Percentiles rank a stretch among this genome's conserved stretches.
Evolutionary conservation across 192 early-diverging fungal species (phyloP).

Genomic region (Dissophora ornata): DNA sequence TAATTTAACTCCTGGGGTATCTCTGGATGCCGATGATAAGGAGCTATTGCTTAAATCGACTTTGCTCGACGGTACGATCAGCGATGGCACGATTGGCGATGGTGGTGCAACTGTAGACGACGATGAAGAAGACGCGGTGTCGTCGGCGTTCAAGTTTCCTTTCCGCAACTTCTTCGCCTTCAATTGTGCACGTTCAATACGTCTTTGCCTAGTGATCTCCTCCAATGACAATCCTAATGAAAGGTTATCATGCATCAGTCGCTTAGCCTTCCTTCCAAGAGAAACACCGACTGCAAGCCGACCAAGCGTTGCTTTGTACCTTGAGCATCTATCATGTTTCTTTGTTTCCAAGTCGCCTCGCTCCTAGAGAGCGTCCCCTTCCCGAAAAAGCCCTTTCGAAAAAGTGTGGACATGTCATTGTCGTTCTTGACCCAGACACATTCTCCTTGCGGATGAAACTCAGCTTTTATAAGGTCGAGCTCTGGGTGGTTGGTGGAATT

Average conservation of each 20-base stretch:
- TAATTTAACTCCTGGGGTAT: neutral
- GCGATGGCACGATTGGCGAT: neutral
- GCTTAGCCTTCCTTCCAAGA: too few species aligned
- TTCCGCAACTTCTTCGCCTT: constrained; percentile 10
- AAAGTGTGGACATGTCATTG: constrained; percentile 58
- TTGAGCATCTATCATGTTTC: constrained; percentile 29
- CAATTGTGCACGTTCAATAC: constrained; percentile 33
- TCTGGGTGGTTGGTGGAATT: neutral
- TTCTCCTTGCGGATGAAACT: constrained; percentile 31
- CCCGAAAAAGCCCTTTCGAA: constrained; percentile 77
- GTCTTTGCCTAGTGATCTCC: constrained; percentile 53
- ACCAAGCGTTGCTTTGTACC: too few species aligned
- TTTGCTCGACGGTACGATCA: too few species aligned
- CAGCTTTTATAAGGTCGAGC: constrained; percentile 7
- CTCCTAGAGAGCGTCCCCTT: constrained; percentile 84
- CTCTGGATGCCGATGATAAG: neutral
- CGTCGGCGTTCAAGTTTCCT: too few species aligned
- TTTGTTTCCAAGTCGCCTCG: constrained; percentile 77
- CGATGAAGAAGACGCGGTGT: neutral
- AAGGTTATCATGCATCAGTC: too few species aligned
- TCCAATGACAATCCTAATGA: constrained; percentile 51
- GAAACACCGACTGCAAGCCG: too few species aligned
- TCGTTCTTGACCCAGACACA: constrained; percentile 34
- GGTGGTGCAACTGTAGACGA: neutral
- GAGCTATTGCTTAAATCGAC: too few species aligned